Base-by-base conservation (phyloP, 2,329 filamentous ascomycete genomes). In the Calonectria hongkongensis region DNA sequence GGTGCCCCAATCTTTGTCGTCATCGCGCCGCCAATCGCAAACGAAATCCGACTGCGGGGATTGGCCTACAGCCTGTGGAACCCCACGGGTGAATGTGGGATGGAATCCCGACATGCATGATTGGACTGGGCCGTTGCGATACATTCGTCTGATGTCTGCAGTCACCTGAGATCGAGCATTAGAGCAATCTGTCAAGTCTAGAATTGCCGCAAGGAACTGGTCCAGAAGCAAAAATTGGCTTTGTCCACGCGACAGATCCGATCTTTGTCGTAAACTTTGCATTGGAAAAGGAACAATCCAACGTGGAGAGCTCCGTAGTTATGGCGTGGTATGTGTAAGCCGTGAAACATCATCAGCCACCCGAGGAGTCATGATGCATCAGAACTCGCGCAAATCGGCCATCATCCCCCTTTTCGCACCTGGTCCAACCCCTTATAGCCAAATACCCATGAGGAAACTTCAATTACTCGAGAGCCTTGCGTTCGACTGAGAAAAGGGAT, bases 31-130 rank as follows among this genome's bases (percentile, higher is more conserved):
- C 67, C 62, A 39, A 51, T 73, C 66, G 47, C 41, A 66, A 66
- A 68, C 64, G 72, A 69, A 72, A 77, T 65, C 65, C 58, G 28
- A 12, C 70, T 68, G 70, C 70, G 65, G 70, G 70, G 70, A 72
- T 68, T 72, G 65, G 65, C 43, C 21, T 47, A 33, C 47, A 9
- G 48, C 58, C 47, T 33, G 58, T 72, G 70, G 70, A 64, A 56
- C 65, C 65, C 54, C 56, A 47, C 56, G 58, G 60, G 25, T 60
- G 64, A 41, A 25, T 54, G 65, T 62, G 66, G 43, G 56, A 54
- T 69, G 48, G 56, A 66, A 50, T 45, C 47, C n/a, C 60, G 16
- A 66, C 45, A 16, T 41, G 39, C 54, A 30, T 74, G 64, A 73
- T 68, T 73, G 65, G 69, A 30, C 64, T 67, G 54, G 21, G 51